Conservation (phyloP, 73 alveolate genomes). For the Tetrahymena elliotti region DNA sequence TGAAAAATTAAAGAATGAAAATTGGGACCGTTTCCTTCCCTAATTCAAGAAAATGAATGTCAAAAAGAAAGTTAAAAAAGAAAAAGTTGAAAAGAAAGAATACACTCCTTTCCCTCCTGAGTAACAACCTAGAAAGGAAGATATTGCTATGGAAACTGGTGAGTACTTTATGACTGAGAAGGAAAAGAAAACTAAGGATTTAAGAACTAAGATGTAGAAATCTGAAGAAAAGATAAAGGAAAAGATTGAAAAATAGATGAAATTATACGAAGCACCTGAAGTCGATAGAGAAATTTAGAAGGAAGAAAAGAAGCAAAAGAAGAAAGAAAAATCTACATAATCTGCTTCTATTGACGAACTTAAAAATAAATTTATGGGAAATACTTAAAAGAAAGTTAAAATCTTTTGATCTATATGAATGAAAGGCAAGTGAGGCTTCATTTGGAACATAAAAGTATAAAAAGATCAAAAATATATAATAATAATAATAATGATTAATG, state of each 20-base stretch:
- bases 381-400: constrained; percentile 27
- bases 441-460: too few relatives aligned
- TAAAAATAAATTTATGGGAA: constrained; percentile 20
- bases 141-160: constrained; percentile 90
- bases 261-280: constrained; percentile 58
- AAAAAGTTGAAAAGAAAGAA: constrained; percentile 60
- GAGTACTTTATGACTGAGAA: constrained; percentile 90
- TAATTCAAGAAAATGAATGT: constrained; percentile 93
- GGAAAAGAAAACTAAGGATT: constrained; percentile 53
- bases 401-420: constrained; percentile 13
- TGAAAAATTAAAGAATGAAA: constrained; percentile 83
- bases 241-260: constrained; percentile 48
- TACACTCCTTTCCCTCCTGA: constrained; percentile 96
- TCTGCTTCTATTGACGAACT: constrained; percentile 33
- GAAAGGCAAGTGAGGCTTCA: not conserved
- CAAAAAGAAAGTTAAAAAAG: constrained; percentile 72
- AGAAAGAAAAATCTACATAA: constrained; percentile 15
- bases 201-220: constrained; percentile 59
- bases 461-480: not conserved
- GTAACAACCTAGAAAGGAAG: constrained; percentile 90
- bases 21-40: constrained; percentile 98
- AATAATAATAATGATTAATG: too few relatives aligned
- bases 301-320: constrained; percentile 11
- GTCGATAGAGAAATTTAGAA: constrained; percentile 34
- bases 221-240: constrained; percentile 60